phyloP scores from a whole-genome alignment of 2,329 filamentous ascomycete species.

The Pseudogymnoascus sp. region DNA sequence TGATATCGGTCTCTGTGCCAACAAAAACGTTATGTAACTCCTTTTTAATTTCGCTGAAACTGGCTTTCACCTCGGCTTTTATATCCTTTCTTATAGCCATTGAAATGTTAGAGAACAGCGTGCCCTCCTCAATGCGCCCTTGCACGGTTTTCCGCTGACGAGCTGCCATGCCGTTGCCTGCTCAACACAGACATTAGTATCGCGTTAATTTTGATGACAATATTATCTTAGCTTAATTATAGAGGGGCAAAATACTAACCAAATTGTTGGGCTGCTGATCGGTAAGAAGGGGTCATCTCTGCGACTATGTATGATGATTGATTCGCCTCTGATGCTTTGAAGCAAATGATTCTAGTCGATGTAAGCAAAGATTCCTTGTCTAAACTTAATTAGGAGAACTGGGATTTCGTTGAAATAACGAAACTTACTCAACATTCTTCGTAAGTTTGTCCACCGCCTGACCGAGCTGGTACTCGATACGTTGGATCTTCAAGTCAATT shows the following conservation, averaged over 20 bases:
- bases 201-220: not conserved
- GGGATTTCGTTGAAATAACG: not conserved
- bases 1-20: slow-evolving; percentile 10
- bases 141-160: slow-evolving; percentile 13
- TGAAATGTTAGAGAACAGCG: slow-evolving; percentile 16
- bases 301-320: slow-evolving; percentile 16
- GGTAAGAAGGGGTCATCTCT: slow-evolving; percentile 16
- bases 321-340: slow-evolving; percentile 16
- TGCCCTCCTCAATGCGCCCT: slow-evolving; percentile 14
- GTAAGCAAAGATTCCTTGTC: slow-evolving; percentile 6
- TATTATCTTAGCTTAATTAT: not conserved
- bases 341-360: slow-evolving; percentile 11
- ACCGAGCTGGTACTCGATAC: slow-evolving; percentile 16
- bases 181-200: not conserved
- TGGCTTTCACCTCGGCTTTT: slow-evolving; percentile 1
- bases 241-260: slow-evolving; percentile 13
- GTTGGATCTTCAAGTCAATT: slow-evolving; percentile 13
- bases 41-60: slow-evolving; percentile 8
- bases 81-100: slow-evolving; percentile 11
- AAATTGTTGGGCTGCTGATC: slow-evolving; percentile 10
- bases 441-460: slow-evolving; percentile 14
- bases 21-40: not conserved
- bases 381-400: not conserved
- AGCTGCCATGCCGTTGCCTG: slow-evolving; percentile 12
- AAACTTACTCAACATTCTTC: slow-evolving; percentile 14